A percentile compares a stretch with the other conserved stretches of the same genome.
Evolutionary conservation across 306 rosid species (phyloP).

Genomic region (Castanopsis chinensis): DNA sequence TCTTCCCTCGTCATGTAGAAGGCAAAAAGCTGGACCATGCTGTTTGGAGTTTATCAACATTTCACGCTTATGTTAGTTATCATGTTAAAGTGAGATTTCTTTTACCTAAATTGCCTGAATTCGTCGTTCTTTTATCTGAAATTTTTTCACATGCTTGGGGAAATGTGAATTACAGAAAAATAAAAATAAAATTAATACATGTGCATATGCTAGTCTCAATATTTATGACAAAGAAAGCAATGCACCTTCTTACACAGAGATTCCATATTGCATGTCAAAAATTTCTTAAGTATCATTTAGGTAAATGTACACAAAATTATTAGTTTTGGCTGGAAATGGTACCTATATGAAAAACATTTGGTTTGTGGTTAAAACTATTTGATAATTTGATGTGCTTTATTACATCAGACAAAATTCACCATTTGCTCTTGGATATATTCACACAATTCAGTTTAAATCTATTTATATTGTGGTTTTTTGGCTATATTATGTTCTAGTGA

Average conservation of each 20-base stretch:
- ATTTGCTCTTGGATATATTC: background rate
- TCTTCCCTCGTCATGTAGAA: constrained; percentile 88
- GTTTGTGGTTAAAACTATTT: background rate
- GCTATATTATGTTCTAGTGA: too few relatives aligned
- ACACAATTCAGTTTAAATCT: too few relatives aligned
- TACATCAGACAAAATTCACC: background rate
- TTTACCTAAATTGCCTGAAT: constrained; percentile 15
- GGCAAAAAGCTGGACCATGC: constrained; percentile 86
- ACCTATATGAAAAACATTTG: background rate
- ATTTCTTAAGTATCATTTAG: background rate
- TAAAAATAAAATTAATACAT: background rate
- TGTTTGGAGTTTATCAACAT: constrained; percentile 88
- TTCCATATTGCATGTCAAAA: background rate
- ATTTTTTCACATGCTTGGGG: background rate
- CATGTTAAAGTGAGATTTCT: constrained; percentile 80
- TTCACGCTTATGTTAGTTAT: constrained; percentile 94
- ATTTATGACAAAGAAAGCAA: background rate
- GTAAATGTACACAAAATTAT: background rate
- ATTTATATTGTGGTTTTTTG: too few relatives aligned
- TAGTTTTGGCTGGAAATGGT: background rate
- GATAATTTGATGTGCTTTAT: background rate
- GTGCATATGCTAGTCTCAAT: background rate
- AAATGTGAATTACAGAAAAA: background rate
- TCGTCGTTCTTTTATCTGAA: background rate
- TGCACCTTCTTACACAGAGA: background rate